A percentile compares a stretch with the other conserved stretches of the same genome.
Evolutionary conservation across 176 grass and related monocot species (phyloP).

Genomic region (Aegilops speltoides): DNA sequence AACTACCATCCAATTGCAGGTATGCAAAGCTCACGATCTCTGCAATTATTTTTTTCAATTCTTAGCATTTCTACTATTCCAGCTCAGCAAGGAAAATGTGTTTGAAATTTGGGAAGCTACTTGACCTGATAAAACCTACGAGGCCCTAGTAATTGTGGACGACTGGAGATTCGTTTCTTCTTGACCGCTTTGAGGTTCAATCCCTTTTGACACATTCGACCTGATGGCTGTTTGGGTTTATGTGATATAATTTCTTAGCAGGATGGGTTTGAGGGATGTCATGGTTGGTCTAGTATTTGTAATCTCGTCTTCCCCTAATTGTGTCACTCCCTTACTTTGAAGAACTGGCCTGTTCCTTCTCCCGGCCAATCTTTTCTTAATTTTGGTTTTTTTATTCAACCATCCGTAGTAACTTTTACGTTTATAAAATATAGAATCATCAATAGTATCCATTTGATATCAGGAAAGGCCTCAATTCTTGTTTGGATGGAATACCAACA

Average conservation of each 20-base stretch:
- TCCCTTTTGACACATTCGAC: not conserved
- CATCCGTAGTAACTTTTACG: not conserved
- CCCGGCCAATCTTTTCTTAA: not conserved
- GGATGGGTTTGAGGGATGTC: not conserved
- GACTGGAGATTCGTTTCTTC: not conserved
- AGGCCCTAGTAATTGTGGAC: not conserved
- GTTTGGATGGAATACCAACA: not conserved
- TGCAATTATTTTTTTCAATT: not conserved
- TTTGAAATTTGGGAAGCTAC: not conserved
- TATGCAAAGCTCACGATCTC: not conserved
- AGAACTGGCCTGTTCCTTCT: not conserved
- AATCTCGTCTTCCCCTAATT: not conserved
- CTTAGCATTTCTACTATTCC: not conserved
- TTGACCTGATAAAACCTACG: not conserved
- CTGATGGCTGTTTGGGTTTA: conserved; percentile 1
- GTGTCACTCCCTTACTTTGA: not conserved
- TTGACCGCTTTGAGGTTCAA: conserved; percentile 1
- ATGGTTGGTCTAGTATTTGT: not conserved
- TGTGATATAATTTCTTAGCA: not conserved
- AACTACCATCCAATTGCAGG: not conserved
- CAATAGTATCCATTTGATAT: not conserved
- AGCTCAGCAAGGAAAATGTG: not conserved
- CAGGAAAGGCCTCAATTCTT: not conserved
- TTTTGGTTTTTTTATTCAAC: not conserved
- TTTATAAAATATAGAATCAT: conserved; percentile 3